phyloP scores from a whole-genome alignment of 306 rosid genomes.

The Urtica urens region DNA sequence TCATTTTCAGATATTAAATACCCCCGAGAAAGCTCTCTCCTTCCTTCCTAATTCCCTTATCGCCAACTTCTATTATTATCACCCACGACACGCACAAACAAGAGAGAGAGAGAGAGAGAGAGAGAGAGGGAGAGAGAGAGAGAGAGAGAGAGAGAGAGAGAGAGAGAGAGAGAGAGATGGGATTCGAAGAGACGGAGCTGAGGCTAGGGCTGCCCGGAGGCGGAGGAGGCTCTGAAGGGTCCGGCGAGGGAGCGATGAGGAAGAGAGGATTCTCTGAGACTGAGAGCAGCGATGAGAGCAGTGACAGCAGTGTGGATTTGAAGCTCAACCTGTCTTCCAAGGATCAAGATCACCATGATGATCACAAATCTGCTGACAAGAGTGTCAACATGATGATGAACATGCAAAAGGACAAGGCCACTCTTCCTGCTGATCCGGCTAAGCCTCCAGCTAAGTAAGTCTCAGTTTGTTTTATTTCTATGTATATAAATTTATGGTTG shows the following conservation, averaged over 20 bases:
- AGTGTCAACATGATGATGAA: constrained; percentile 1
- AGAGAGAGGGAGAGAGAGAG: constrained; percentile 29
- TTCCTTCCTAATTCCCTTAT: constrained; percentile 18
- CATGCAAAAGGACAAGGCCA: constrained; percentile 30
- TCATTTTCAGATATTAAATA: constrained; percentile 33
- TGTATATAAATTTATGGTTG: not conserved
- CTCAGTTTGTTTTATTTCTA: not conserved
- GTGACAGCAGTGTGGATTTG: constrained; percentile 24
- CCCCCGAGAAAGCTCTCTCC: constrained; percentile 27
- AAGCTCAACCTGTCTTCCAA: constrained; percentile 38
- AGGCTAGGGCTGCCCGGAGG: constrained; percentile 59
- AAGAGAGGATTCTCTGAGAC: constrained; percentile 36
- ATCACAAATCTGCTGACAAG: constrained; percentile 18
- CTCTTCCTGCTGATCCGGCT: constrained; percentile 45
- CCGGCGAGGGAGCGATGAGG: constrained; percentile 11
- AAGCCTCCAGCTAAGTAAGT: constrained; percentile 85
- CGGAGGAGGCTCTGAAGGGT: not conserved
- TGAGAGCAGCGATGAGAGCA: constrained; percentile 5
- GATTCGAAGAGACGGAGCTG: constrained; percentile 63
- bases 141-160: constrained; percentile 12
- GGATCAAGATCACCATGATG: constrained; percentile 11
- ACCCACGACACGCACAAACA: constrained; percentile 15
- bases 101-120: not conserved
- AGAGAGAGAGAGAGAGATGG: constrained; percentile 25
- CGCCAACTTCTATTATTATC: constrained; percentile 25